phyloP scores from a whole-genome alignment of 441 rosid genomes.

The Raphanus hybrid region DNA sequence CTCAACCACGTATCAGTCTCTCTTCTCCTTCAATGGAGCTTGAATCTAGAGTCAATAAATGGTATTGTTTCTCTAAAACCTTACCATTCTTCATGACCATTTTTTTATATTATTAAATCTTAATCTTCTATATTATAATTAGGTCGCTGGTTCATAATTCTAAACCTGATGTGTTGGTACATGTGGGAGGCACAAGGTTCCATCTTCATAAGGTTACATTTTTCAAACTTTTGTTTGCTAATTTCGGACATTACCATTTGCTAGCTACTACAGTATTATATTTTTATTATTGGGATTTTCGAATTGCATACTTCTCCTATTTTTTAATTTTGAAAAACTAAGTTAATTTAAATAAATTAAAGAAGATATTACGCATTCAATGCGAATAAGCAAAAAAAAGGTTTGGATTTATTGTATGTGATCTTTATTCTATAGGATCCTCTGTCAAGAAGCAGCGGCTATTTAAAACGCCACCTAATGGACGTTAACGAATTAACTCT shows the following conservation, averaged over 20 bases:
- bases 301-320: no score
- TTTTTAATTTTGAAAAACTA: no score
- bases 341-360: no score
- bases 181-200: slow-evolving; percentile 69
- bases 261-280: no score
- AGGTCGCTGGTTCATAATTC: slow-evolving; percentile 64
- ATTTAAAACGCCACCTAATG: slow-evolving; percentile 71
- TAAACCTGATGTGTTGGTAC: slow-evolving; percentile 59
- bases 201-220: slow-evolving; percentile 75
- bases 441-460: slow-evolving; percentile 60
- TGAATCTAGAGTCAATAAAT: slow-evolving; percentile 55
- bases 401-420: background rate
- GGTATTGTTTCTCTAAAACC: slow-evolving; percentile 45
- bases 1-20: slow-evolving; percentile 42
- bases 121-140: background rate
- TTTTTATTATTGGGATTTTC: no score
- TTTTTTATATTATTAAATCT: background rate
- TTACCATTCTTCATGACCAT: slow-evolving; percentile 1
- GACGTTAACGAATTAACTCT: slow-evolving; percentile 60
- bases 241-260: no score
- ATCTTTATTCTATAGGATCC: slow-evolving; percentile 54
- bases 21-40: slow-evolving; percentile 52
- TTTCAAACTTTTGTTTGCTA: background rate
- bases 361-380: no score
- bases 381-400: no score